Evolutionary conservation across 75 land plant species (phyloP).

Genomic region (Sequoiadendron giganteum): DNA sequence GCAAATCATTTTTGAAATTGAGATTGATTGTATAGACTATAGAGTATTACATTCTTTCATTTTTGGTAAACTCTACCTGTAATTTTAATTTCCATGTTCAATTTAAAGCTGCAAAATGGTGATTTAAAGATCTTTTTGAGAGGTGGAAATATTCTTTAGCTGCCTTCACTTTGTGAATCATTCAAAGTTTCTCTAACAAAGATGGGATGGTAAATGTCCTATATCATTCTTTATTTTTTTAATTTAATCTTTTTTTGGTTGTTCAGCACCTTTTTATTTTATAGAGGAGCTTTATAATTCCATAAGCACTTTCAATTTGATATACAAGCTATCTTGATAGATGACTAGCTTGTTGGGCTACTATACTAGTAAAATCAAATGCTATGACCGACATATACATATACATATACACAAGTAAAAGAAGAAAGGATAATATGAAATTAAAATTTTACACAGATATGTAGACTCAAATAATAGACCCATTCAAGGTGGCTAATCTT

Average conservation of each 20-base stretch:
- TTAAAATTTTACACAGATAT: background rate
- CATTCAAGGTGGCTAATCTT: background rate
- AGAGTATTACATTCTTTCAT: background rate
- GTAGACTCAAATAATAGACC: background rate
- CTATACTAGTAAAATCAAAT: background rate
- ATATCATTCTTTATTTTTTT: background rate
- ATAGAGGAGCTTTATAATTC: background rate
- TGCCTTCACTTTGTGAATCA: background rate
- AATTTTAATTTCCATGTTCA: background rate
- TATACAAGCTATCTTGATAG: background rate
- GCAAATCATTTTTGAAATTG: background rate
- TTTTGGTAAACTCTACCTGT: background rate
- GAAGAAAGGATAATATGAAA: background rate
- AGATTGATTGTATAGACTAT: background rate
- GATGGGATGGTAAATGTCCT: background rate
- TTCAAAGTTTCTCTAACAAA: background rate
- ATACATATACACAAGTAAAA: background rate
- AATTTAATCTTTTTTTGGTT: background rate
- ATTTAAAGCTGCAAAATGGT: background rate
- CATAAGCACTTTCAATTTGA: background rate
- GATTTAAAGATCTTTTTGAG: background rate
- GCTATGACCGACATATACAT: background rate
- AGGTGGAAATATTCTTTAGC: background rate
- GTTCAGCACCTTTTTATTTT: background rate
- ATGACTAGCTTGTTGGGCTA: background rate